phyloP scores from a whole-genome alignment of 805 yeast species.

The Suhomyces xylopsoci region DNA sequence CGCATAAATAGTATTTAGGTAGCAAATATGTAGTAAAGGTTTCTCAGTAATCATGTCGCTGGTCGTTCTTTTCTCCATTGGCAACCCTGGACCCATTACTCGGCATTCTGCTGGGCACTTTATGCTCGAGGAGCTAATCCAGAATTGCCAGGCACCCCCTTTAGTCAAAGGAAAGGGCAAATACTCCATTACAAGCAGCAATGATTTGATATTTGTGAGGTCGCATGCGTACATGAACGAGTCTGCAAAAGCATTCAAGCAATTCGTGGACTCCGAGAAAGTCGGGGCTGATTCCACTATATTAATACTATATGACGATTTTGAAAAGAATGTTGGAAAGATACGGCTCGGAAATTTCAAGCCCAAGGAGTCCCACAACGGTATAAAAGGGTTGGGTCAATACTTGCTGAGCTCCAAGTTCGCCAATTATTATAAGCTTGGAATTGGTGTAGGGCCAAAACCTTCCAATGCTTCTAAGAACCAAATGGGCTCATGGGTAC shows the following conservation, averaged over 20 bases:
- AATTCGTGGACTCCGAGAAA: slow-evolving; percentile 20
- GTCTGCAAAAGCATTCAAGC: slow-evolving; percentile 28
- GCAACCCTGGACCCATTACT: slow-evolving; percentile 39
- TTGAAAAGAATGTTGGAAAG: slow-evolving; percentile 30
- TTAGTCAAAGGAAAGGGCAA: slow-evolving; percentile 22
- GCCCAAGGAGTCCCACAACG: slow-evolving; percentile 40
- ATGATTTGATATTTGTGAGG: slow-evolving; percentile 28
- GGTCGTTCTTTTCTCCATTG: slow-evolving; percentile 29
- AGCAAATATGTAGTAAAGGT: background rate
- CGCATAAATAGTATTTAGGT: background rate
- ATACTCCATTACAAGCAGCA: slow-evolving; percentile 23
- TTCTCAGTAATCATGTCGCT: background rate
- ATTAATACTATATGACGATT: slow-evolving; percentile 37
- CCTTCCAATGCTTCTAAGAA: slow-evolving; percentile 32
- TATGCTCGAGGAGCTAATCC: slow-evolving; percentile 25
- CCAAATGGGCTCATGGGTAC: slow-evolving; percentile 41
- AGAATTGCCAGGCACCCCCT: slow-evolving; percentile 26
- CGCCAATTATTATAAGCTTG: slow-evolving; percentile 29
- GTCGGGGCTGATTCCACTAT: slow-evolving; percentile 11
- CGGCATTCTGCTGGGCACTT: slow-evolving; percentile 43
- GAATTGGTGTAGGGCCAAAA: slow-evolving; percentile 42
- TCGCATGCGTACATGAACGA: slow-evolving; percentile 42
- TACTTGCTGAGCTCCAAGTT: background rate
- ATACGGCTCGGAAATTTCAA: slow-evolving; percentile 29
- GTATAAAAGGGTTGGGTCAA: slow-evolving; percentile 25